Evolutionary conservation across 2,329 filamentous ascomycete species (phyloP), one percentile per base, ranked within the genome.

Genomic region (Colletotrichum neosansevieriae): DNA sequence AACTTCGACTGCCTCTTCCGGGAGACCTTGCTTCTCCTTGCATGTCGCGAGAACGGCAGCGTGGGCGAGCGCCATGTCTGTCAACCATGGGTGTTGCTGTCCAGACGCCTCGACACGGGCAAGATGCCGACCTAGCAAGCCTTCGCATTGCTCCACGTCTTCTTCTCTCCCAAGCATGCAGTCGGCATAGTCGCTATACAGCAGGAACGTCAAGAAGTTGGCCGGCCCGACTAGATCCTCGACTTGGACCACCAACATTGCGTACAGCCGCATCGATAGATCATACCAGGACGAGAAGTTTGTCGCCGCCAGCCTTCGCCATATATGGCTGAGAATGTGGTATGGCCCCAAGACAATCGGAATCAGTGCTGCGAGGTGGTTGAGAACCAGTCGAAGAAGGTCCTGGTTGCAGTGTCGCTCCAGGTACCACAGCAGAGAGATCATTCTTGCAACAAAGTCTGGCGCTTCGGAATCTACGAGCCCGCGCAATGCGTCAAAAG

Each of bases 401-500:
- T 78, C 76, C 10, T 76, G 73, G 32, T 76, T 76, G 64, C 77
- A 74, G 56, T 78, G 76, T 2, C 74, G 73, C 19, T 78, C 72
- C 17, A 79, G 78, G 29, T 78, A 79, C 76, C 77, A 78, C 9
- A 79, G 58, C n/a, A 79, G 72, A 38, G 76, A 78, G 2, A 77
- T 72, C n/a, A 75, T 79, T 11, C 78, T 74, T 1, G 74, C 74
- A 47, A 75, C 73, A 32, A 79, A 78, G 17, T 77, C 69, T 7
- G 78, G 78, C 36, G 77, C 79, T 57, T 79, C 75, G 2, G 74
- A 74, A 6, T 69, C 71, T 12, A 79, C 72, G 38, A 79, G 75
- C 62, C 77, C 75, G 13, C 76, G 77, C 47, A 79, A 73, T 2
- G 75, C 76, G 65, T 79, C 77, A 34, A 79, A 79, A 0, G 77